phyloP scores from a whole-genome alignment of 2,329 filamentous ascomycete species.

The Colletotrichum spinosum region DNA sequence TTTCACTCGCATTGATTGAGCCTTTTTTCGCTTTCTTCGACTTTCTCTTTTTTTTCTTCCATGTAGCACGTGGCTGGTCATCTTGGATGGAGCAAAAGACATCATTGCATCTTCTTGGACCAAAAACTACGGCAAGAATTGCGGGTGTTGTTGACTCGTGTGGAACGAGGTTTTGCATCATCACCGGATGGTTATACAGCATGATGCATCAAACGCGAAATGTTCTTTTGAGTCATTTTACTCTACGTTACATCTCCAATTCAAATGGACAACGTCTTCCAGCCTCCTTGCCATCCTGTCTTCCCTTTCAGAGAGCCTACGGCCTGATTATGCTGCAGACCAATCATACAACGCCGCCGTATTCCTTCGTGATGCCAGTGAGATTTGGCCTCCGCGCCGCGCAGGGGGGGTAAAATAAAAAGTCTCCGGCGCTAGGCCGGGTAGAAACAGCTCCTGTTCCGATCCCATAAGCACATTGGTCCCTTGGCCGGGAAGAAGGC shows the following conservation, averaged over 20 bases:
- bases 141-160: too few species aligned
- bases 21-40: not conserved
- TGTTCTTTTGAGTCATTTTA: not conserved
- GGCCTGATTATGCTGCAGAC: not conserved
- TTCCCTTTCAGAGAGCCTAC: not conserved
- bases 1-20: too few species aligned
- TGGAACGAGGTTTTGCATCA: too few species aligned
- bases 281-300: slow-evolving; percentile 2
- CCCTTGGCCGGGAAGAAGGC: not conserved
- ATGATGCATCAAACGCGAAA: slow-evolving; percentile 1
- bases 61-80: not conserved
- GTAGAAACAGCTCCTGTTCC: not conserved
- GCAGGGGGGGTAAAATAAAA: too few species aligned
- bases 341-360: not conserved
- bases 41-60: not conserved
- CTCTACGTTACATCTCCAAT: not conserved
- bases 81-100: too few species aligned
- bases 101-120: too few species aligned
- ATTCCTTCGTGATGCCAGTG: not conserved
- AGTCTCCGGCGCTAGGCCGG: not conserved
- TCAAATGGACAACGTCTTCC: not conserved
- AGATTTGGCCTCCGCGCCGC: not conserved
- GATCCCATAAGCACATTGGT: slow-evolving; percentile 2
- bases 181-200: not conserved
- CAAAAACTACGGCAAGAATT: too few species aligned